Percentiles rank a stretch among this genome's conserved stretches.
Conservation (phyloP, 2,329 filamentous ascomycete genomes). For the Talaromyces funiculosus region DNA sequence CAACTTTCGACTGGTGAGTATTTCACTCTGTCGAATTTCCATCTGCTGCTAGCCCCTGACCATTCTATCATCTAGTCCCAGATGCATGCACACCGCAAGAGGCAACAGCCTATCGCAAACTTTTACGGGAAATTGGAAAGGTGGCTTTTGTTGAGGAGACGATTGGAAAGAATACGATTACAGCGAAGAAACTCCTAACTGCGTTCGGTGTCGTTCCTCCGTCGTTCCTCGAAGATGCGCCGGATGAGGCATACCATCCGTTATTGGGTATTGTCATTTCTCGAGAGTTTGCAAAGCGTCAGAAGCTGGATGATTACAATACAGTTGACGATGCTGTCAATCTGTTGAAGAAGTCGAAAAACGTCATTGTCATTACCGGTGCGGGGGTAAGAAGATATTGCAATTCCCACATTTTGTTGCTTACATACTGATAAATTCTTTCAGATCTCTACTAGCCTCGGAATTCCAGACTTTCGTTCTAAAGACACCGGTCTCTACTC, state of each 20-base stretch:
- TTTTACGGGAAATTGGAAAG: slow-evolving; percentile 71
- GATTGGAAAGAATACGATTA: slow-evolving; percentile 62
- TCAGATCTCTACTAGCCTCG: slow-evolving; percentile 84
- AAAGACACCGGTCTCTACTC: slow-evolving; percentile 89
- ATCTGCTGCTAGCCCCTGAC: not conserved
- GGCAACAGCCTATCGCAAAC: slow-evolving; percentile 60
- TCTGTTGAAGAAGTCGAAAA: slow-evolving; percentile 66
- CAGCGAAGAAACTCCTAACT: slow-evolving; percentile 76
- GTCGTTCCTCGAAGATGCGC: slow-evolving; percentile 62
- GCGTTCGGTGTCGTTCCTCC: slow-evolving; percentile 77
- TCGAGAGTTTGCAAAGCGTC: slow-evolving; percentile 73
- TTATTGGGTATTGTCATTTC: slow-evolving; percentile 72
- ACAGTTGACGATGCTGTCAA: slow-evolving; percentile 79
- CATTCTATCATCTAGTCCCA: slow-evolving; percentile 30
- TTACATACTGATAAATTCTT: not conserved
- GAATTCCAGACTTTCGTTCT: slow-evolving; percentile 94
- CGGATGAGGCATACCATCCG: slow-evolving; percentile 69
- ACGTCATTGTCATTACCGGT: slow-evolving; percentile 90
- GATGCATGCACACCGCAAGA: slow-evolving; percentile 63
- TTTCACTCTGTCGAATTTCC: slow-evolving; percentile 2
- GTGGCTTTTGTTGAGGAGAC: slow-evolving; percentile 69
- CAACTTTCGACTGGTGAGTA: slow-evolving; percentile 44
- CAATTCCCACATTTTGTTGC: not conserved
- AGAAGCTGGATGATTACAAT: slow-evolving; percentile 75
- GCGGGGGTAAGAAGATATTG: slow-evolving; percentile 59